phyloP scores from a whole-genome alignment of 148 eudicot genomes.

The Selenicereus undatus region DNA sequence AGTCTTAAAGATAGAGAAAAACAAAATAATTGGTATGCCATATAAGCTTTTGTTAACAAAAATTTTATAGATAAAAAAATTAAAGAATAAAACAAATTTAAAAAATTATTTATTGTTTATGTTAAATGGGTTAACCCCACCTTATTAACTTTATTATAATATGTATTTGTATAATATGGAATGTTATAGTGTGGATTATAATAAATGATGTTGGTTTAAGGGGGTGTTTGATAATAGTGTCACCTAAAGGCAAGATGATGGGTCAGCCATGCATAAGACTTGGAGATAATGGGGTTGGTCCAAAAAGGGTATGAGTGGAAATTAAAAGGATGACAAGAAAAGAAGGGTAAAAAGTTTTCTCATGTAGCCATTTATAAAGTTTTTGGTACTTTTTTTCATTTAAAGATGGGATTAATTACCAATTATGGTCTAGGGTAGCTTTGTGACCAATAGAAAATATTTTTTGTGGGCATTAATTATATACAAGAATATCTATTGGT shows the following conservation, averaged over 20 bases:
- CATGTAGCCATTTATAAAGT: conserved; percentile 6
- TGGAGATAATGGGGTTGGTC: conserved; percentile 5
- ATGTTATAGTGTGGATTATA: background rate
- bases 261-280: background rate
- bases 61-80: too few species aligned
- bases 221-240: too few species aligned
- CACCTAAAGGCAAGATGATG: background rate
- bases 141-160: too few species aligned
- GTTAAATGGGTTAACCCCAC: too few species aligned
- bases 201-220: background rate
- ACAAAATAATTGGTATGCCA: too few species aligned
- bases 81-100: too few species aligned
- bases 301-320: background rate
- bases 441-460: background rate
- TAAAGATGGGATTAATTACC: background rate
- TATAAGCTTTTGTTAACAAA: too few species aligned
- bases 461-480: background rate
- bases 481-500: background rate
- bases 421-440: background rate
- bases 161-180: too few species aligned
- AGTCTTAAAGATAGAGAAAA: too few species aligned
- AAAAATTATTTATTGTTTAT: too few species aligned
- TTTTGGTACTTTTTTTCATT: background rate
- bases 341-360: conserved; percentile 1
- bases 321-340: background rate